Percentiles rank a stretch among this genome's conserved stretches.
These are phyloP conservation scores for Cryptococcus floricola DNA, from an alignment of 1,284 basidiomycete genomes.

Conservation along the genomic window DNA sequence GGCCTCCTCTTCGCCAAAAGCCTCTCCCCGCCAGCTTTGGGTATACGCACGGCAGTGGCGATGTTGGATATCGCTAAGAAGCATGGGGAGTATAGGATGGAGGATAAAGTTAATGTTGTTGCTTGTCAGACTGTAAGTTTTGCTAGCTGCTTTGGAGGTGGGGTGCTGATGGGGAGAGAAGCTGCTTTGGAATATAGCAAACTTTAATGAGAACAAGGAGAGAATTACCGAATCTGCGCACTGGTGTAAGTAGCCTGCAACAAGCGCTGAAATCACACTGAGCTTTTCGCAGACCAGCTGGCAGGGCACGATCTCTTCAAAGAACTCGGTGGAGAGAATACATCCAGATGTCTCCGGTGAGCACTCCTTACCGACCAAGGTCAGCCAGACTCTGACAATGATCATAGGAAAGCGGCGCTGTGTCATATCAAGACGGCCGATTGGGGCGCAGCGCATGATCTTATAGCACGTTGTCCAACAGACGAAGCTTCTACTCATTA, in stretches of 20 bases:
- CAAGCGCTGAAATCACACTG: not conserved
- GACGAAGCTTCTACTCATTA: conserved; percentile 20
- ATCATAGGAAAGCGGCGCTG: not conserved
- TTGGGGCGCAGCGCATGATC: not conserved
- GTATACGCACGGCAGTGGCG: not conserved
- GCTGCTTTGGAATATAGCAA: conserved; percentile 1
- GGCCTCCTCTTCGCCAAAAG: conserved; percentile 1
- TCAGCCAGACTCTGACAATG: not conserved
- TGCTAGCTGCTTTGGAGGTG: not conserved
- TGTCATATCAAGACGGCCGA: not conserved
- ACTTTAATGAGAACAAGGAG: not conserved
- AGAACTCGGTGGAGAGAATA: not conserved
- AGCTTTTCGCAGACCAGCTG: not conserved
- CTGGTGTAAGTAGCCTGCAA: not conserved
- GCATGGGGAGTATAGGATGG: not conserved
- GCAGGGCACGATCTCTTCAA: not conserved
- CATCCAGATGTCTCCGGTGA: not conserved
- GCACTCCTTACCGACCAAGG: not conserved
- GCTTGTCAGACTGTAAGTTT: conserved; percentile 1
- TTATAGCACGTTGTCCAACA: conserved; percentile 6
- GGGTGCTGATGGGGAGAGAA: not conserved
- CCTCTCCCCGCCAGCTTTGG: not conserved
- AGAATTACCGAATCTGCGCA: not conserved
- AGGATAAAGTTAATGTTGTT: not conserved
- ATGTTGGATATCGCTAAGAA: not conserved